These are phyloP conservation scores for Hirsutella thompsonii DNA, from an alignment of 2,329 filamentous ascomycete genomes.

Conservation along the genomic window DNA sequence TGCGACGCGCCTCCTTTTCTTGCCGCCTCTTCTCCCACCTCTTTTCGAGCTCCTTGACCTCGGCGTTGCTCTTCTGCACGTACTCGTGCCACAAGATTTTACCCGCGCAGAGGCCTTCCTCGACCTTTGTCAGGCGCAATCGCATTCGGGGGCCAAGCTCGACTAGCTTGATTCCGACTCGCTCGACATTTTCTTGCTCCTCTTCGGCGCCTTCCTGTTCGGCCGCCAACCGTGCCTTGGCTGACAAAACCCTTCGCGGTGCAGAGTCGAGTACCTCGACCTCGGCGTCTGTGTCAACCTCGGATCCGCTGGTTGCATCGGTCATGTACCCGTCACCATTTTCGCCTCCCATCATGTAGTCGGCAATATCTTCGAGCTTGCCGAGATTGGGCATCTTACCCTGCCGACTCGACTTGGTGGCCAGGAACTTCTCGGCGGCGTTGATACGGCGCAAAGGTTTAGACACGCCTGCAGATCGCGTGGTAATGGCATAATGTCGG, in stretches of 20 bases:
- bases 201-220: conserved; percentile 27
- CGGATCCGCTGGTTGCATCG: conserved; percentile 73
- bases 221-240: conserved; percentile 31
- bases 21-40: conserved; percentile 66
- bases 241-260: conserved; percentile 47
- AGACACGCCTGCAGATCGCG: conserved; percentile 71
- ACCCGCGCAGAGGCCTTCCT: conserved; percentile 81
- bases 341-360: conserved; percentile 82
- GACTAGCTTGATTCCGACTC: conserved; percentile 78
- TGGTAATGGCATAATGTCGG: conserved; percentile 90
- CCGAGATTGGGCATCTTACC: conserved; percentile 73
- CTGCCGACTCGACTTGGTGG: conserved; percentile 47
- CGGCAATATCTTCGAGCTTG: conserved; percentile 82
- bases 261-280: conserved; percentile 67
- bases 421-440: conserved; percentile 67
- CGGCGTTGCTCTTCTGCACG: conserved; percentile 68
- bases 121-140: conserved; percentile 84
- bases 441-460: conserved; percentile 75
- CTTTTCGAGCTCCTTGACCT: conserved; percentile 67
- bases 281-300: conserved; percentile 88
- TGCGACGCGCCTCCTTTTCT: conserved; percentile 72
- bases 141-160: conserved; percentile 87
- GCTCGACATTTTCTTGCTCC: conserved; percentile 53
- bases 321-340: conserved; percentile 70
- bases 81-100: conserved; percentile 98